Base-by-base conservation (phyloP, 495 filamentous ascomycete genomes). In the Podospora appendiculata region DNA sequence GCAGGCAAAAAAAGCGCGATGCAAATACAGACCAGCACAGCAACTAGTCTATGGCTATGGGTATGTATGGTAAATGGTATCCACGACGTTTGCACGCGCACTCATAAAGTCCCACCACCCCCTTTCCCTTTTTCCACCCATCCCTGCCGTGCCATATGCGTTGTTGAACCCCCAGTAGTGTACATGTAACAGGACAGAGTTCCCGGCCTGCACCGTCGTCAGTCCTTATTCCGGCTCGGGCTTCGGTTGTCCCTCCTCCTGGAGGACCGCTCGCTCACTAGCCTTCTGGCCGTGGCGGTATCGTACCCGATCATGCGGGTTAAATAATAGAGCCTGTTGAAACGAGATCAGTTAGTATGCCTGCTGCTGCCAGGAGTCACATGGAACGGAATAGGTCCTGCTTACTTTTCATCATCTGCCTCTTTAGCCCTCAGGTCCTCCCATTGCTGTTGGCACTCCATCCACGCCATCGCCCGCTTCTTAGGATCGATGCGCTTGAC, bases 401-500 rank as follows among this genome's bases (percentile, higher is more conserved):
- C 72, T 69, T 50, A 78, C 73, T 67, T 76, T 50, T 70, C 72
- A 19, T 58, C 69, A 13, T 80, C 84, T 77, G 50, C 83, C 81
- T 66, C 87, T 81, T 58, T 77, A 76, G 34, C 80, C 74, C 83
- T 84, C 54, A 87, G 76, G 54, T 79, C 76, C 58, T 87, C 80
- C 68, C 92, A 93, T 41, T 80, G 72, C 53, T 84, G 70, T 56
- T 87, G 79, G 59, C 86, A 91, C 48, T 74, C 65, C 52, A 86
- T 83, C 89, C 83, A 88, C 19, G 79, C 77, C 36, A 62, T 60
- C 1, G 76, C 79, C 46, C 89, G 78, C 68, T 83, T 76, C 58
- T 81, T 75, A 9, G 79, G 77, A 54, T 79, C 71, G 33, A 96
- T 85, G 0, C 79, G 86, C 72, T 96, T 97, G 36, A 95, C 76